These are phyloP conservation scores for Lipomyces sp. DNA, from an alignment of 805 yeast species.

Conservation along the genomic window DNA sequence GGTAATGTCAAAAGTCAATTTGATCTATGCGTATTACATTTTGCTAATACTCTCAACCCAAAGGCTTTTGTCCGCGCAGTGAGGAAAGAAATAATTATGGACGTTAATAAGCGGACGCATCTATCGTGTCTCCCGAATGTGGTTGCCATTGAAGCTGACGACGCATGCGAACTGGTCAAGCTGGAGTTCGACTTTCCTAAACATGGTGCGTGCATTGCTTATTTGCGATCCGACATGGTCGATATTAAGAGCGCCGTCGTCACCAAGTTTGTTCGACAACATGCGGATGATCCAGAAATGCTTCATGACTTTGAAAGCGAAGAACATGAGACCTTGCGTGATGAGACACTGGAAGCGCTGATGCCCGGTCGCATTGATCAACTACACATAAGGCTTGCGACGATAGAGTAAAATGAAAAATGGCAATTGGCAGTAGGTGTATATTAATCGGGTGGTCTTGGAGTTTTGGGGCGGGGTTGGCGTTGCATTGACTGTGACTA, in stretches of 20 bases:
- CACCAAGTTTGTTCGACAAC: background rate
- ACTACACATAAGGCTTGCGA: constrained; percentile 12
- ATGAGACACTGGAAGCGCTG: constrained; percentile 17
- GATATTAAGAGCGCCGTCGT: constrained; percentile 26
- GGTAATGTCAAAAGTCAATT: too few relatives aligned
- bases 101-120: constrained; percentile 22
- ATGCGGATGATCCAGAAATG: background rate
- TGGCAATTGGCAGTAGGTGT: background rate
- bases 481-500: background rate
- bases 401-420: background rate
- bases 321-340: constrained; percentile 11
- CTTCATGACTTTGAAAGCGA: constrained; percentile 12
- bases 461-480: background rate
- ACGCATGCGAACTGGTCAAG: constrained; percentile 30
- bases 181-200: constrained; percentile 19
- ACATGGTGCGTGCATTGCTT: constrained; percentile 12
- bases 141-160: constrained; percentile 32
- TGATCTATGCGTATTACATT: constrained; percentile 14
- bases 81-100: constrained; percentile 25
- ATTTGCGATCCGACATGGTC: constrained; percentile 25
- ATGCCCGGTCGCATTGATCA: constrained; percentile 26
- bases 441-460: background rate
- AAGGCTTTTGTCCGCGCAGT: constrained; percentile 24
- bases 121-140: constrained; percentile 25
- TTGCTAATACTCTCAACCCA: constrained; percentile 3